A percentile compares a stretch with the other conserved stretches of the same genome.
phyloP scores from a whole-genome alignment of 139 green algal species.

The Deuterostichococcus epilithicus region DNA sequence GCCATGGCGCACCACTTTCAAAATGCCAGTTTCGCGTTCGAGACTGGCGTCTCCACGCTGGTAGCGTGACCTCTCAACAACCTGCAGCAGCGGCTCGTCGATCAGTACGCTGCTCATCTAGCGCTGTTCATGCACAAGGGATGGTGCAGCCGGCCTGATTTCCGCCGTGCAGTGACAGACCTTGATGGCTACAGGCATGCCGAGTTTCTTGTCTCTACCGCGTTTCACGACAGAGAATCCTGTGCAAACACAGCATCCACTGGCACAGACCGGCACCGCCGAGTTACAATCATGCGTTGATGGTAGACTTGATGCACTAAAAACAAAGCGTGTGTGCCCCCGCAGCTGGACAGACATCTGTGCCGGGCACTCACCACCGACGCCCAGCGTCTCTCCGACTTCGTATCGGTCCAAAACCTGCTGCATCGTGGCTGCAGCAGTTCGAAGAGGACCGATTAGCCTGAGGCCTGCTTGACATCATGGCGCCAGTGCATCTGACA shows the following conservation, averaged over 20 bases:
- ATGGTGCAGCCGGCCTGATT: neutral
- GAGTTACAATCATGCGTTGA: neutral
- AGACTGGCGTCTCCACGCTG: slow-evolving; percentile 66
- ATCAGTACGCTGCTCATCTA: neutral
- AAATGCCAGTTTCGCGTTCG: slow-evolving; percentile 67
- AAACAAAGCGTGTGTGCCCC: too few relatives aligned
- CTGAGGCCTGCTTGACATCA: too few relatives aligned
- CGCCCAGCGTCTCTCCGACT: slow-evolving; percentile 66
- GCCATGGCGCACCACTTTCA: slow-evolving; percentile 48
- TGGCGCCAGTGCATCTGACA: too few relatives aligned
- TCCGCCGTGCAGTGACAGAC: slow-evolving; percentile 17
- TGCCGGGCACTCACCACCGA: slow-evolving; percentile 49
- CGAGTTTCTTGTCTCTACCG: slow-evolving; percentile 59
- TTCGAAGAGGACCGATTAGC: too few relatives aligned
- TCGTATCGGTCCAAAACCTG: slow-evolving; percentile 73
- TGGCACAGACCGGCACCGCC: too few relatives aligned
- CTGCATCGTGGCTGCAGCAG: slow-evolving; percentile 60
- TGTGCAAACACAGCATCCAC: slow-evolving; percentile 17
- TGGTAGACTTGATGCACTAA: neutral
- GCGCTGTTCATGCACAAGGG: neutral
- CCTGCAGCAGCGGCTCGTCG: slow-evolving; percentile 26
- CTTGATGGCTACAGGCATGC: slow-evolving; percentile 69
- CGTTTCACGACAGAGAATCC: slow-evolving; percentile 78
- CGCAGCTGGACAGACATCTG: neutral
- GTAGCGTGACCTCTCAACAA: slow-evolving; percentile 73